Percentiles rank a stretch among this genome's conserved stretches.
These are phyloP conservation scores for Striga asiatica DNA, from an alignment of 257 asterid genomes.

Conservation along the genomic window DNA sequence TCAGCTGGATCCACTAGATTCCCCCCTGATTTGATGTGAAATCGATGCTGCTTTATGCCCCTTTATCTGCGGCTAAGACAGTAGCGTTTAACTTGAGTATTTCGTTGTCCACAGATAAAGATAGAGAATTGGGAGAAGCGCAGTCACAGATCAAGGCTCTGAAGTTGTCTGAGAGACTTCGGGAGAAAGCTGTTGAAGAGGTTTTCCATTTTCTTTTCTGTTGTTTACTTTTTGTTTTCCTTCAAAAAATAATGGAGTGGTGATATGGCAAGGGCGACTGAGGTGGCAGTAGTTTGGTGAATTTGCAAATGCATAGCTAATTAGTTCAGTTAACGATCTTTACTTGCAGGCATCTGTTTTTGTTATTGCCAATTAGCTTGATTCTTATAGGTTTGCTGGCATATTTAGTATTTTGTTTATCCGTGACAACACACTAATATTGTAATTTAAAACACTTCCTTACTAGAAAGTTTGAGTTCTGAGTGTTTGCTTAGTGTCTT, in stretches of 20 bases:
- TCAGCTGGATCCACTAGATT: conserved; percentile 68
- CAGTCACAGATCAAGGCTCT: conserved; percentile 81
- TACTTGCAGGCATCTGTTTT: conserved; percentile 1
- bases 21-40: conserved; percentile 17
- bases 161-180: conserved; percentile 62
- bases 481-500: conserved; percentile 10
- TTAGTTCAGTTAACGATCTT: background rate
- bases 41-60: conserved; percentile 16
- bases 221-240: background rate
- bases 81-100: background rate
- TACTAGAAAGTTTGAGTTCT: background rate
- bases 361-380: background rate
- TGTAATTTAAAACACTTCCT: conserved; percentile 4
- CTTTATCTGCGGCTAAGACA: background rate
- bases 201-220: conserved; percentile 22
- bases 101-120: conserved; percentile 58
- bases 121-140: conserved; percentile 77
- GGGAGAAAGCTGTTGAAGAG: conserved; percentile 97
- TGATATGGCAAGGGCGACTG: background rate
- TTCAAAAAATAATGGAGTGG: background rate
- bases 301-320: background rate
- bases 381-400: conserved; percentile 3
- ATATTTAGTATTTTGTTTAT: background rate
- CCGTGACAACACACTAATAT: background rate
- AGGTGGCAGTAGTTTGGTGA: background rate